Base-by-base conservation (phyloP, 352 stramenopile genomes). In the Phytophthora fragariaefolia region DNA sequence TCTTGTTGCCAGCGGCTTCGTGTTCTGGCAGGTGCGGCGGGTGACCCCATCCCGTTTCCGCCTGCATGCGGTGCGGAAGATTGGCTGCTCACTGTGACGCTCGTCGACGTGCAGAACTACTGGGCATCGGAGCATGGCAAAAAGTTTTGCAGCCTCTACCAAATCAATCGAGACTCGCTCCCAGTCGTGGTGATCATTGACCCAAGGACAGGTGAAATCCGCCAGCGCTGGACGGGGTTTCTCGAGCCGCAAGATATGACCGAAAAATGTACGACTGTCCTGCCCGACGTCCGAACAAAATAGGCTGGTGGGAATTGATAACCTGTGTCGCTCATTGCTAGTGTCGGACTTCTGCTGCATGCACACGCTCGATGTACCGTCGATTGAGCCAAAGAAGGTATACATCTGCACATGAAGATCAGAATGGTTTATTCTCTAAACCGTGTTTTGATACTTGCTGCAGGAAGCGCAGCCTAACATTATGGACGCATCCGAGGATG, bases 11-110 rank as follows among this genome's bases (percentile, higher is more conserved):
- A 97, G 96, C 59, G 89, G 91, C 17, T 99, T 98, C 73, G 87
- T 99, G 27, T 98, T 99, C 75, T 99, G 96, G 96, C 94, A 96
- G 83, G 84, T 93, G 59, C 20, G 61, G 5, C 13, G n/a, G n/a
- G n/a, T n/a, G 13, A 42, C 28, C 18, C 13, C 34, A 6, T 42
- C n/a, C n/a, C n/a, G n/a, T n/a, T n/a, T n/a, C n/a, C n/a, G n/a
- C n/a, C n/a, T n/a, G n/a, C n/a, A n/a, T n/a, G n/a, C n/a, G n/a
- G n/a, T n/a, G n/a, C n/a, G n/a, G n/a, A n/a, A n/a, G n/a, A n/a
- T n/a, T n/a, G n/a, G n/a, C n/a, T n/a, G n/a, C n/a, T n/a, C n/a
- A n/a, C n/a, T n/a, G 27, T 49, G 34, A 1, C 28, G 15, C 10
- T 60, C 10, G 47, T 20, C 45, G 53, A 30, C 58, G 17, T 24